Evolutionary conservation across 352 stramenopile genomes (phyloP).

Genomic region (Stramenopiles sp.): DNA sequence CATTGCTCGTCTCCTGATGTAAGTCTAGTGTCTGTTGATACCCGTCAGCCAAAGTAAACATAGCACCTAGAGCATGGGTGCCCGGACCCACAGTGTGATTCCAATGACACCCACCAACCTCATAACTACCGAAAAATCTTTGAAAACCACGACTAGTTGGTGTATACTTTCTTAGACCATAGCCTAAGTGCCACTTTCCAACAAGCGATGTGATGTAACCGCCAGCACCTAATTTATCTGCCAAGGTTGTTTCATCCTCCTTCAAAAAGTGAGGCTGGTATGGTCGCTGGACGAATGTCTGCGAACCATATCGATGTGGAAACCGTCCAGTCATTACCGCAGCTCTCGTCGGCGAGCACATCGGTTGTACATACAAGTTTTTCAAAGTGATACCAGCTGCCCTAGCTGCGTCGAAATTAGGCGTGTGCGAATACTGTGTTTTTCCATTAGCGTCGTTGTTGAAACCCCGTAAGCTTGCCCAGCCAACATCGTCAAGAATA

Average conservation of each 20-base stretch:
- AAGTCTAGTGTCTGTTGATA: background rate
- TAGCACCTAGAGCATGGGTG: background rate
- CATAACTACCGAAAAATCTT: constrained; percentile 3
- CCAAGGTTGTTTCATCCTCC: constrained; percentile 19
- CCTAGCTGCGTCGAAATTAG: constrained; percentile 18
- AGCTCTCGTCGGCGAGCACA: constrained; percentile 18
- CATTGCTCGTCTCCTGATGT: background rate
- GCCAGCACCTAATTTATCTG: constrained; percentile 14
- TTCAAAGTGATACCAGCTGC: constrained; percentile 18
- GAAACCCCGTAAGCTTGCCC: constrained; percentile 7
- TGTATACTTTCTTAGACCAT: constrained; percentile 25
- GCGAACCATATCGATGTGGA: constrained; percentile 8
- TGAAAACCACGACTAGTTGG: constrained; percentile 27
- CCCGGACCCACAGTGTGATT: background rate
- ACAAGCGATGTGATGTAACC: constrained; percentile 24
- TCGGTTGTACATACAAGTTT: constrained; percentile 22
- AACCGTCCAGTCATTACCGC: constrained; percentile 20
- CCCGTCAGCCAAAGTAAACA: background rate
- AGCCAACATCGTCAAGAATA: constrained; percentile 21
- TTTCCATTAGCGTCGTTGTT: background rate
- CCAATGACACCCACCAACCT: background rate
- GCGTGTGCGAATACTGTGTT: constrained; percentile 14
- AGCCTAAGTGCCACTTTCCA: constrained; percentile 30
- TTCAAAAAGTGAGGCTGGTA: background rate
- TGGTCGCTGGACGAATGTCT: background rate